These are phyloP conservation scores for Mycena vulgaris DNA, from an alignment of 768 basidiomycete genomes.

Conservation along the genomic window DNA sequence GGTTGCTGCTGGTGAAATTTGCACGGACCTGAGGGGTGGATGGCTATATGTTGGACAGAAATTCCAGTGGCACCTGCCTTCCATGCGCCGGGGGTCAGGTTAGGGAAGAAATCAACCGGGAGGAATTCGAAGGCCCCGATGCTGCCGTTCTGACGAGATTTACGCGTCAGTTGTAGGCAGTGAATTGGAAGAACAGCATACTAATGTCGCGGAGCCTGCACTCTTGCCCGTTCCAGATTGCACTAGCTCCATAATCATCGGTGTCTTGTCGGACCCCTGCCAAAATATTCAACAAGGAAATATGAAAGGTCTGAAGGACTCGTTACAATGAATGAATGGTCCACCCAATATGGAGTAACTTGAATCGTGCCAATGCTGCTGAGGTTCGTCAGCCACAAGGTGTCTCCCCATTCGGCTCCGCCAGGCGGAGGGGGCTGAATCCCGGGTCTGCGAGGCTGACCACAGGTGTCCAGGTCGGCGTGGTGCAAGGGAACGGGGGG, in stretches of 20 bases:
- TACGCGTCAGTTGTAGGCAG: background rate
- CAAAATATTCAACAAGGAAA: background rate
- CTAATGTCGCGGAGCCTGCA: background rate
- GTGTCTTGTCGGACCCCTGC: background rate
- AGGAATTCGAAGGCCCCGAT: background rate
- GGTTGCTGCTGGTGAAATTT: constrained; percentile 19
- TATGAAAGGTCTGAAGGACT: background rate
- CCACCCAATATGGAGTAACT: background rate
- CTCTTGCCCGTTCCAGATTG: background rate
- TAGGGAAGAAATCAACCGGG: background rate
- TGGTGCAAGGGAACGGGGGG: constrained; percentile 1
- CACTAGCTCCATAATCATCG: constrained; percentile 23
- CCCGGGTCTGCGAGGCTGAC: constrained; percentile 1
- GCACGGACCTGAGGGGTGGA: constrained; percentile 4
- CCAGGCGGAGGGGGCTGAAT: constrained; percentile 8
- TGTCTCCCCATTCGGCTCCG: background rate
- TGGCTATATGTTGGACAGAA: no score
- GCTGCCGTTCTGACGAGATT: background rate
- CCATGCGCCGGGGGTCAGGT: constrained; percentile 13
- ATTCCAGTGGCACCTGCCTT: background rate
- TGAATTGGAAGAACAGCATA: background rate
- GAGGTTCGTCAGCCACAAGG: constrained; percentile 9
- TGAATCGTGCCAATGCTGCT: background rate
- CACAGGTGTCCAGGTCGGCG: constrained; percentile 1
- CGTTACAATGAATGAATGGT: background rate